Percentiles rank a stretch among this genome's conserved stretches.
phyloP scores from a whole-genome alignment of 2,329 filamentous ascomycete species.

The Fusarium sp. region DNA sequence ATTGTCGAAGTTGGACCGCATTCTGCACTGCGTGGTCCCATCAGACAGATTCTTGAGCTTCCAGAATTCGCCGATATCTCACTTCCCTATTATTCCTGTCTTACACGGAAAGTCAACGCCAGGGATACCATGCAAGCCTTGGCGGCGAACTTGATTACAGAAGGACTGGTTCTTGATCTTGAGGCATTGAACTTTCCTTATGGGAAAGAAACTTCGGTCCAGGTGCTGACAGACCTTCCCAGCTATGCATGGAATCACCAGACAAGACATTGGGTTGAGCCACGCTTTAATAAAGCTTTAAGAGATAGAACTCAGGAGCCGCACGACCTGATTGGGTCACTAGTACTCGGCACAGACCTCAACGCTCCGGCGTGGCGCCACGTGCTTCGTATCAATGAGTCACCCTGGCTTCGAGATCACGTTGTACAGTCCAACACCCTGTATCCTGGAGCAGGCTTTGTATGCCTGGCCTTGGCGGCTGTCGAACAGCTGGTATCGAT shows the following conservation, averaged over 20 bases:
- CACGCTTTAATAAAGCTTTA: not conserved
- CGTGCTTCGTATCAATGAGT: not conserved
- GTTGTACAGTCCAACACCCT: not conserved
- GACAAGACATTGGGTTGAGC: not conserved
- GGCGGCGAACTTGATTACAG: not conserved
- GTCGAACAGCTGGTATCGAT: not conserved
- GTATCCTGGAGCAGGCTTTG: not conserved
- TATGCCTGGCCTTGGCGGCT: not conserved
- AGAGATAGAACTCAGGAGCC: not conserved
- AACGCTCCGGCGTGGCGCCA: not conserved
- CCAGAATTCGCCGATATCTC: not conserved
- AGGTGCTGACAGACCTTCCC: not conserved
- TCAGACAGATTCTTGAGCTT: not conserved
- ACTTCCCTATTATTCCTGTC: not conserved
- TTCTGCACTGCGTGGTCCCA: not conserved
- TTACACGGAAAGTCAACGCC: not conserved
- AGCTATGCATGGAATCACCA: not conserved
- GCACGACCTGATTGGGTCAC: not conserved
- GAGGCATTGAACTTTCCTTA: too few species aligned
- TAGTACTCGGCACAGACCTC: not conserved
- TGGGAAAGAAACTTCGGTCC: not conserved
- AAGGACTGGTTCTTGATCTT: not conserved
- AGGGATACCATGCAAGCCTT: not conserved
- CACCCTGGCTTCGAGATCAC: not conserved
- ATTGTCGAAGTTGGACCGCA: conserved; percentile 1